These are phyloP conservation scores for Leishmania tropica DNA, from an alignment of 208 protist genomes.

Conservation along the genomic window DNA sequence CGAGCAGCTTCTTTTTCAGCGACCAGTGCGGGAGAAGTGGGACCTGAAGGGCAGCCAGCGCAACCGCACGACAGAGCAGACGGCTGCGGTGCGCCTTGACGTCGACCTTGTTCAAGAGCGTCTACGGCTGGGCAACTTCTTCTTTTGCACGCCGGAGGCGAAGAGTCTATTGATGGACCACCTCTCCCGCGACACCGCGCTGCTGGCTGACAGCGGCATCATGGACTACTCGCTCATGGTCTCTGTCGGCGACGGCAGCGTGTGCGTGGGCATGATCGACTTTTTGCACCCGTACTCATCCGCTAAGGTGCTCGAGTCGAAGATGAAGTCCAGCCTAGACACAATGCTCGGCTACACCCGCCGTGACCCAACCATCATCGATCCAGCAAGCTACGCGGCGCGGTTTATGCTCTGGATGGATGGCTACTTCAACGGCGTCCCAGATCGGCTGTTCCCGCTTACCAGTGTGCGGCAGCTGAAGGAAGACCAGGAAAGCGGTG, in stretches of 20 bases:
- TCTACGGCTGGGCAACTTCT: conserved; percentile 51
- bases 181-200: conserved; percentile 54
- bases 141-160: conserved; percentile 57
- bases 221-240: conserved; percentile 89
- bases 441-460: conserved; percentile 44
- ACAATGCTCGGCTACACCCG: conserved; percentile 62
- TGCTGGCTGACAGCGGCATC: conserved; percentile 53
- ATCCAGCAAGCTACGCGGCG: conserved; percentile 64
- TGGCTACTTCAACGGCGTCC: conserved; percentile 79
- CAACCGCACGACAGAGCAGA: conserved; percentile 66
- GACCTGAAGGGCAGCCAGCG: conserved; percentile 89
- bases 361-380: conserved; percentile 81
- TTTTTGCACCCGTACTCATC: conserved; percentile 86
- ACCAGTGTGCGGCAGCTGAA: conserved; percentile 16
- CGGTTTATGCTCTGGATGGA: conserved; percentile 76
- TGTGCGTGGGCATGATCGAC: conserved; percentile 75
- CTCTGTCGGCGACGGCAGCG: conserved; percentile 14
- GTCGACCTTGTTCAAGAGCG: conserved; percentile 60
- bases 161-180: conserved; percentile 60
- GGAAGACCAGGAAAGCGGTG: conserved; percentile 4
- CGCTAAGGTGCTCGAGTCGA: conserved; percentile 80
- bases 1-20: conserved; percentile 52
- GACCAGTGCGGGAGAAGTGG: conserved; percentile 34
- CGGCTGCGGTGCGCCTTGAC: conserved; percentile 65
- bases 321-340: conserved; percentile 83